Conservation (phyloP, 2,329 filamentous ascomycete genomes). For the Thelonectria rubi region DNA sequence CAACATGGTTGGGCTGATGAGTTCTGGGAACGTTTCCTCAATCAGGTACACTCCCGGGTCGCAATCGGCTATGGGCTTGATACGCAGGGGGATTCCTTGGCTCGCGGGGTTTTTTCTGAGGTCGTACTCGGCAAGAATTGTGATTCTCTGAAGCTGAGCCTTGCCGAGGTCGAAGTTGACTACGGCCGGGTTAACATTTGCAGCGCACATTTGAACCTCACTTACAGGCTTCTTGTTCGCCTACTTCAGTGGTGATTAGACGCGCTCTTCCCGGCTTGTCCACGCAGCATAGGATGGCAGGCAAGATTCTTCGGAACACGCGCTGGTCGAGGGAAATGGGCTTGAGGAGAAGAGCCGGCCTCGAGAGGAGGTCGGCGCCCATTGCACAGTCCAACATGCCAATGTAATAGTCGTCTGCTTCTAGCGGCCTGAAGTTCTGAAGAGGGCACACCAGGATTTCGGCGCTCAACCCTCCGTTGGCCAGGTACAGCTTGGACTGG, state of each 20-base stretch:
- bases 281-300: slow-evolving; percentile 12
- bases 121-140: slow-evolving; percentile 17
- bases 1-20: slow-evolving; percentile 4
- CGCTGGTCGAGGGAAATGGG: not conserved
- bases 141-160: slow-evolving; percentile 3
- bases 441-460: slow-evolving; percentile 11
- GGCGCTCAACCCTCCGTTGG: slow-evolving; percentile 8
- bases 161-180: slow-evolving; percentile 14
- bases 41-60: slow-evolving; percentile 6
- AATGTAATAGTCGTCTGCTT: slow-evolving; percentile 12
- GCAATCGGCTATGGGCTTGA: slow-evolving; percentile 10
- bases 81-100: slow-evolving; percentile 12
- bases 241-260: not conserved
- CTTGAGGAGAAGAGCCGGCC: slow-evolving; percentile 14
- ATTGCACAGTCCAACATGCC: slow-evolving; percentile 20
- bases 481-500: slow-evolving; percentile 16
- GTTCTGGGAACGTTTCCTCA: slow-evolving; percentile 16
- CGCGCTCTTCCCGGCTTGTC: slow-evolving; percentile 10
- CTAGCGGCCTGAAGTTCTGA: slow-evolving; percentile 7
- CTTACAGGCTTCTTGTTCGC: not conserved
- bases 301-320: slow-evolving; percentile 17
- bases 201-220: not conserved
- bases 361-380: slow-evolving; percentile 7
- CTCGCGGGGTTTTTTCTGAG: slow-evolving; percentile 9
- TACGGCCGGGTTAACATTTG: not conserved